A percentile compares a stretch with the other conserved stretches of the same genome.
phyloP scores from a whole-genome alignment of 139 green algal species.

The Penium margaritaceum region DNA sequence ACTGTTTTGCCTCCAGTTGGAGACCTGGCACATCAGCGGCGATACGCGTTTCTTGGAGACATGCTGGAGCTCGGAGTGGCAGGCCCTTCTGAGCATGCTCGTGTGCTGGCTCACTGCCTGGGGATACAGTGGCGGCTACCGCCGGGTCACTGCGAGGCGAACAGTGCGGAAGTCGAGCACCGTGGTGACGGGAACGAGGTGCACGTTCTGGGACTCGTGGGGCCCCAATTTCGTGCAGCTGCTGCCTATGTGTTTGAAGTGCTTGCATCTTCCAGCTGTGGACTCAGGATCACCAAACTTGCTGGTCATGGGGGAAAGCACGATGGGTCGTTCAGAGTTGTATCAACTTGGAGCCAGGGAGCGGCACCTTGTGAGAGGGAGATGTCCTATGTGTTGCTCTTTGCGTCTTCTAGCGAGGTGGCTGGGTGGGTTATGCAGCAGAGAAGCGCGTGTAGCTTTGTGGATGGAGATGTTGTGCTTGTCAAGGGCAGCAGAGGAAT shows the following conservation, averaged over 20 bases:
- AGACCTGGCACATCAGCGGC: too few relatives aligned
- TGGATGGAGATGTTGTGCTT: conserved; percentile 4
- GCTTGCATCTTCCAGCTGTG: too few relatives aligned
- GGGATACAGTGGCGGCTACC: too few relatives aligned
- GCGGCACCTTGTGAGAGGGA: not conserved
- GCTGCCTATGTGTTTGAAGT: too few relatives aligned
- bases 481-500: conserved; percentile 20
- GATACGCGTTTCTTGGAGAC: conserved; percentile 15
- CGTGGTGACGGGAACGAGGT: too few relatives aligned
- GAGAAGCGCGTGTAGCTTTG: not conserved
- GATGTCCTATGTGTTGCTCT: not conserved
- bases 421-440: too few relatives aligned
- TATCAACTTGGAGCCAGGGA: not conserved
- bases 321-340: not conserved
- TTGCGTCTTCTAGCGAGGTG: too few relatives aligned
- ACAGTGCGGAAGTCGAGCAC: too few relatives aligned
- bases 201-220: not conserved
- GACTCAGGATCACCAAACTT: too few relatives aligned
- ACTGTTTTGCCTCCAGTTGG: not conserved
- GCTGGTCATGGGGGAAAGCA: too few relatives aligned
- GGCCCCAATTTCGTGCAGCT: not conserved
- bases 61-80: conserved; percentile 20
- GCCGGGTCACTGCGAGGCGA: too few relatives aligned
- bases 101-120: not conserved
- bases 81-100: not conserved